These are phyloP conservation scores for Craterostigma plantagineum DNA, from an alignment of 257 asterid species.

Conservation along the genomic window DNA sequence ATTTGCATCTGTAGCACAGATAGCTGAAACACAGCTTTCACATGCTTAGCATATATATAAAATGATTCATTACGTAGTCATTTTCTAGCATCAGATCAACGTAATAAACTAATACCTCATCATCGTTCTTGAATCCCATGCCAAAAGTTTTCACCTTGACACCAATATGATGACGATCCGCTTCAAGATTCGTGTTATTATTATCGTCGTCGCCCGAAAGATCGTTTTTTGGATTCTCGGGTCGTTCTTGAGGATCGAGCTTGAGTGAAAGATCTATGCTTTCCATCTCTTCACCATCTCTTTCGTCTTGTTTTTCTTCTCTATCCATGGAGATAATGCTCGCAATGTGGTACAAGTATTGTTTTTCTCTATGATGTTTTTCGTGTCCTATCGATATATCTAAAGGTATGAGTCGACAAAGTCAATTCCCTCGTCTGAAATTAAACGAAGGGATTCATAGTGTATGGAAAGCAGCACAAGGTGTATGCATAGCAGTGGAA, in stretches of 20 bases:
- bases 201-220: not conserved
- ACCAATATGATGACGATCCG: too few species aligned
- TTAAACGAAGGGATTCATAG: constrained; percentile 9
- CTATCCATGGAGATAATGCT: constrained; percentile 6
- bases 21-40: constrained; percentile 11
- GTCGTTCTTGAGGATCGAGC: constrained; percentile 29
- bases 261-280: constrained; percentile 54
- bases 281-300: constrained; percentile 21
- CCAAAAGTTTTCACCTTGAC: not conserved
- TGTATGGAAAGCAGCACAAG: too few species aligned
- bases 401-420: not conserved
- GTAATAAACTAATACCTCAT: constrained; percentile 30
- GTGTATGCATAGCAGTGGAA: too few species aligned
- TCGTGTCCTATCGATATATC: not conserved
- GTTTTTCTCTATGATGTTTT: not conserved
- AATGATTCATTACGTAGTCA: not conserved
- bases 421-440: constrained; percentile 22
- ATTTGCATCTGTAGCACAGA: constrained; percentile 25
- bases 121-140: constrained; percentile 13
- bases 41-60: too few species aligned
- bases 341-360: not conserved
- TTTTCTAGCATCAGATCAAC: not conserved
- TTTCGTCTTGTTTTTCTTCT: constrained; percentile 7
- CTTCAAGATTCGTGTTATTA: not conserved
- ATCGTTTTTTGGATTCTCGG: constrained; percentile 4